Base-by-base conservation (phyloP, 1,284 basidiomycete species). In the Apiotrichum laibachii region DNA sequence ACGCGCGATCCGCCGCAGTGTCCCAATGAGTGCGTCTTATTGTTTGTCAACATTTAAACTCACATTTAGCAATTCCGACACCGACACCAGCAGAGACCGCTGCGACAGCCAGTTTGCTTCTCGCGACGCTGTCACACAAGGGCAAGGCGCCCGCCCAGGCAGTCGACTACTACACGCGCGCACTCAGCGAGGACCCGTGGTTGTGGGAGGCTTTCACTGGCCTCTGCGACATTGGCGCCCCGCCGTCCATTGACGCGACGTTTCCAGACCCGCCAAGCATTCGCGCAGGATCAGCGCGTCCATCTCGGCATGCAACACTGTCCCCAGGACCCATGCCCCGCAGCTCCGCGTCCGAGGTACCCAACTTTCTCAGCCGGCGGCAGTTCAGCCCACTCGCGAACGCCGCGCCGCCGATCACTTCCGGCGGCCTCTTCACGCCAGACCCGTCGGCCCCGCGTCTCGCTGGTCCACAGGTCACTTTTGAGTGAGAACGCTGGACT, bases 191-290 rank as follows among this genome's bases (percentile, higher is more conserved):
- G 50, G 87, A 92, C 73, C 89, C 90, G 22, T 85, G 90, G 78
- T 78, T 93, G 50, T 96, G 92, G 92, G 93, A 97, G 75, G 93
- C 93, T 1, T 91, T 94, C 72, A 89, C 91, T 65, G 92, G 90
- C 0, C 77, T 97, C 33, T 96, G 92, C 73, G 80, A 85, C 53
- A 79, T 91, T 43, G 92, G 72, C 33, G 62, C 64, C 9, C 64
- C 70, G 19, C 69, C 71, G 3, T 37, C 67, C 15, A 33, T 56
- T 2, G 69, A 73, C 22, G 31, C 56, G 0, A 52, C 75, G 8
- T 72, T 73, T 51, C 67, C 71, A 7, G 64, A 70, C 37, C 64
- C 73, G 39, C 68, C 67, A 10, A 45, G 56, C 37, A 61, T 56
- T 16, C 68, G 55, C 22, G 51, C 66, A 22, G 61, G 61, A 50